Base-by-base conservation (phyloP, 1,139 yeast species). In the Geotrichum histeridarum region DNA sequence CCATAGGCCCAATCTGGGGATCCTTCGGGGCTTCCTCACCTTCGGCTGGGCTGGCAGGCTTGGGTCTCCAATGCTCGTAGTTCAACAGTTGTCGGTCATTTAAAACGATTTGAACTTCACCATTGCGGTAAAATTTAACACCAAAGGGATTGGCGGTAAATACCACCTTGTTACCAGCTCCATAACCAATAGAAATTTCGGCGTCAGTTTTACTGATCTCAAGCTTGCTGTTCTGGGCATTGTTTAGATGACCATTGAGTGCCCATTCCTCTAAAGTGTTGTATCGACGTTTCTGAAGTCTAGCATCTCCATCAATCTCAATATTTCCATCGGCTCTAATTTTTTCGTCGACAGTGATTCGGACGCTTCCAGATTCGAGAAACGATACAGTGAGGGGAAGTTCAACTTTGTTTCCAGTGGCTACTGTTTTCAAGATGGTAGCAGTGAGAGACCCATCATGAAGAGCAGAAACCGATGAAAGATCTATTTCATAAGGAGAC, bases 71-170 rank as follows among this genome's bases (percentile, higher is more conserved):
- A 64, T 91, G 98, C 68, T 93, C 99, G 33, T 85, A 60, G 63
- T 93, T 91, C 57, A 93, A 68, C 48, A 87, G 77, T 22, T 81
- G 76, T 42, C 83, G 74, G 52, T 83, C 90, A 68, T 93, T 93
- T 14, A 91, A 66, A 1, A 79, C 71, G 12, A 90, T 65, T 59
- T 81, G 81, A 1, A 70, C 68, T 31, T 71, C 68, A 11, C 73
- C 77, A 3, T 79, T 68, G 57, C 77, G 73, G 32, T 59, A 73
- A 2, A 87, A 67, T 0, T 73, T 70, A 18, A 89, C 66, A 58
- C 75, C 74, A 58, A 90, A 75, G 0, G 86, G 85, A n/a, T 66
- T 66, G 52, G 73, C 70, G 31, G 68, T 59, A 12, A 90, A 56
- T 38, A 69, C 75, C 0, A 80, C 72, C 39, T 67, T 64, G 51